Evolutionary conservation across 768 basidiomycete species (phyloP).

Genomic region (Boletus subparvulus): DNA sequence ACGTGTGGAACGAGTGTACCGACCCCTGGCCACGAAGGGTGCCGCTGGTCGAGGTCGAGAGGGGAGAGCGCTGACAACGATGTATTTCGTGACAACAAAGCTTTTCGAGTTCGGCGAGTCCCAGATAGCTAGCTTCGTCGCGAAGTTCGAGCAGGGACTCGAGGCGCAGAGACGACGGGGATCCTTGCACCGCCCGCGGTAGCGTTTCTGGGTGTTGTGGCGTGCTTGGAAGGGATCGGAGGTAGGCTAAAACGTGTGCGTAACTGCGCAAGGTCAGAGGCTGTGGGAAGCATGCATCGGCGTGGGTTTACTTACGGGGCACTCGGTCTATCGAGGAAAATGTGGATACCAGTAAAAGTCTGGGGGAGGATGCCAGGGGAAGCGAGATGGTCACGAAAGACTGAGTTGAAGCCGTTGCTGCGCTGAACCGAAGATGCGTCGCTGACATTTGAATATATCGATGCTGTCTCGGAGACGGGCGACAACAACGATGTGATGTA

Average conservation of each 20-base stretch:
- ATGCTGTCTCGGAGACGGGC: slow-evolving; percentile 47
- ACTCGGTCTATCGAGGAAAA: slow-evolving; percentile 81
- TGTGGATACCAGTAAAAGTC: slow-evolving; percentile 51
- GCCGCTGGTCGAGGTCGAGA: slow-evolving; percentile 41
- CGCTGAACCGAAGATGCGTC: slow-evolving; percentile 28
- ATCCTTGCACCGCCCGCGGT: slow-evolving; percentile 54
- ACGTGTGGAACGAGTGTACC: slow-evolving; percentile 57
- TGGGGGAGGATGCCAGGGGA: slow-evolving; percentile 55
- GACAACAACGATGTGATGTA: slow-evolving; percentile 51
- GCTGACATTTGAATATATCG: slow-evolving; percentile 54
- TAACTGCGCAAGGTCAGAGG: slow-evolving; percentile 48
- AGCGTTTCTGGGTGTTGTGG: slow-evolving; percentile 51
- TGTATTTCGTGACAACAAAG: slow-evolving; percentile 70
- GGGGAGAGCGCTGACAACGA: slow-evolving; percentile 43
- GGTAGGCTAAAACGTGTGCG: slow-evolving; percentile 65
- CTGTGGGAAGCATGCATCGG: not conserved
- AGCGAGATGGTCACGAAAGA: slow-evolving; percentile 62
- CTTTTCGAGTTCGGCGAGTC: slow-evolving; percentile 58
- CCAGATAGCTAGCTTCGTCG: slow-evolving; percentile 78
- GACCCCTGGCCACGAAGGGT: slow-evolving; percentile 47
- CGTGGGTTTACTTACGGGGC: slow-evolving; percentile 58
- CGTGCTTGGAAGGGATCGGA: slow-evolving; percentile 54
- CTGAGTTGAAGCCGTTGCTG: slow-evolving; percentile 41
- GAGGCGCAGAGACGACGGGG: slow-evolving; percentile 47
- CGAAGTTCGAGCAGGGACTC: slow-evolving; percentile 73